Evolutionary conservation across 2,329 filamentous ascomycete genomes (phyloP).

Genomic region (Cadophora sp.): DNA sequence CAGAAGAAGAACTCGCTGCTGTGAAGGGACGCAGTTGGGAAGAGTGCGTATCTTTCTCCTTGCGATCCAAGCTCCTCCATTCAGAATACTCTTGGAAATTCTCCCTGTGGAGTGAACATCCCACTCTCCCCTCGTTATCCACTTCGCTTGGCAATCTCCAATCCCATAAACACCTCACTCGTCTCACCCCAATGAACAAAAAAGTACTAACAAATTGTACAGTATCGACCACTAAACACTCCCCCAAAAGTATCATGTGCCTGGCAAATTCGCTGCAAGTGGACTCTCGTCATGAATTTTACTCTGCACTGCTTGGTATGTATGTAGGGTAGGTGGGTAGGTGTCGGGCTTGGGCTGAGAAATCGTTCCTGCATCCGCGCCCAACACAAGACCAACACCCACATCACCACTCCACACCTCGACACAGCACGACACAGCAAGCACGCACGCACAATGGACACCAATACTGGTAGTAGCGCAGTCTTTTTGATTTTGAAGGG

Average conservation of each 20-base stretch:
- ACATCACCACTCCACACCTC: background rate
- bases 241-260: background rate
- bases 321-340: background rate
- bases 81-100: too few species aligned
- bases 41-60: conserved; percentile 58
- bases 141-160: background rate
- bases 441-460: too few species aligned
- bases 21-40: conserved; percentile 94
- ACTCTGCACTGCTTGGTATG: background rate
- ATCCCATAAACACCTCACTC: background rate
- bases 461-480: background rate
- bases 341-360: background rate
- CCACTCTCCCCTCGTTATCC: background rate
- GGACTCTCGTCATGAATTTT: too few species aligned
- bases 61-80: too few species aligned
- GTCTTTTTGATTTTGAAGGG: too few species aligned
- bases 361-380: conserved; percentile 30
- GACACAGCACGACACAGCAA: background rate
- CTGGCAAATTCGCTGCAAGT: background rate
- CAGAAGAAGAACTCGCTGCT: conserved; percentile 80
- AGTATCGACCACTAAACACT: conserved; percentile 15
- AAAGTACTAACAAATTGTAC: background rate
- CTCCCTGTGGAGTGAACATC: too few species aligned
- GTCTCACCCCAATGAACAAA: background rate
- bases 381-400: conserved; percentile 11